These are phyloP conservation scores for Hirschioporus abietinus DNA, from an alignment of 768 basidiomycete species.

Conservation along the genomic window DNA sequence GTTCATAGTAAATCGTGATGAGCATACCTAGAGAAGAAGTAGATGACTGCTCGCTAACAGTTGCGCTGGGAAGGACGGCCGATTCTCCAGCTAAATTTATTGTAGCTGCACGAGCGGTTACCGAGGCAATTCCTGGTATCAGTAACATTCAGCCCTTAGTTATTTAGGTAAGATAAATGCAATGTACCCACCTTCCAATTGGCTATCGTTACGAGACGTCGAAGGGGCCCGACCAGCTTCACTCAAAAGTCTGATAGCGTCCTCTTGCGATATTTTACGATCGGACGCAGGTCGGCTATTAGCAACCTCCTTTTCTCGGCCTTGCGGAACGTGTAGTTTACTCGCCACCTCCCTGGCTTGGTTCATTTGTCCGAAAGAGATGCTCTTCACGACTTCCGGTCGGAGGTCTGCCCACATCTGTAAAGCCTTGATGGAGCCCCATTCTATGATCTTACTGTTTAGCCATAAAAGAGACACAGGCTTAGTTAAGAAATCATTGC, in stretches of 20 bases:
- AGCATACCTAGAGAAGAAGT: not conserved
- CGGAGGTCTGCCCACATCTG: conserved; percentile 89
- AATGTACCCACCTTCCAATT: not conserved
- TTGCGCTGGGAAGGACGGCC: not conserved
- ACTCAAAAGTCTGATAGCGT: not conserved
- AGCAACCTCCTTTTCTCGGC: conserved; percentile 32
- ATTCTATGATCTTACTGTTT: conserved; percentile 97
- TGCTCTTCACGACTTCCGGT: conserved; percentile 49
- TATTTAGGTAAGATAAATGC: conserved; percentile 3
- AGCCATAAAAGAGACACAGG: conserved; percentile 94
- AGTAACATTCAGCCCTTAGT: not conserved
- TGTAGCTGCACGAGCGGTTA: not conserved
- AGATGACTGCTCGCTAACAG: not conserved
- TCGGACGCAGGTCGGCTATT: conserved; percentile 19
- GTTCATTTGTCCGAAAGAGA: conserved; percentile 39
- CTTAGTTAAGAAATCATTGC: conserved; percentile 98
- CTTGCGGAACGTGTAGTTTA: conserved; percentile 44
- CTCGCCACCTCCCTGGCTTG: conserved; percentile 45
- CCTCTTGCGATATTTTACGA: conserved; percentile 2
- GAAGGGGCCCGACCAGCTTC: not conserved
- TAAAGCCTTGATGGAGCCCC: conserved; percentile 95
- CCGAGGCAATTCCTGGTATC: not conserved
- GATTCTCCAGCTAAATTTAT: not conserved
- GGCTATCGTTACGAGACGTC: conserved; percentile 8
- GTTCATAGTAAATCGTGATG: not conserved